phyloP scores from a whole-genome alignment of 768 basidiomycete genomes.

The Russula sp. region DNA sequence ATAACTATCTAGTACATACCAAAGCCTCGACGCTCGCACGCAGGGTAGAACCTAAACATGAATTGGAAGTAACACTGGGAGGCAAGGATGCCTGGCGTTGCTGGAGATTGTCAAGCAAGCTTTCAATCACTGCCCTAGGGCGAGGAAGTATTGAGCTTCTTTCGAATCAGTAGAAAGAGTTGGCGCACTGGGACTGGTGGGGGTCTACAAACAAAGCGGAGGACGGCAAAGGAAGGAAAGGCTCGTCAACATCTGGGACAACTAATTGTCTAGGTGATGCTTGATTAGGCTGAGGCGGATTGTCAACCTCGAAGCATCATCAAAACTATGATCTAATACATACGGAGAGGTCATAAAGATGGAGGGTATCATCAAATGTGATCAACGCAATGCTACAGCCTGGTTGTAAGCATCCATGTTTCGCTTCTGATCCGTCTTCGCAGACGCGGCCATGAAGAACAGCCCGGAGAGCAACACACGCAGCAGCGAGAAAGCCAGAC shows the following conservation, averaged over 20 bases:
- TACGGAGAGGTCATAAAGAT: constrained; percentile 88
- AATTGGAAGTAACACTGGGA: constrained; percentile 32
- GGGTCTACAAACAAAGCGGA: constrained; percentile 74
- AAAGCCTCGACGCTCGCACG: constrained; percentile 64
- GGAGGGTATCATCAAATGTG: constrained; percentile 72
- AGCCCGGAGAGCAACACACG: constrained; percentile 54
- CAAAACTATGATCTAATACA: constrained; percentile 27
- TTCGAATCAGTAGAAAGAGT: background rate
- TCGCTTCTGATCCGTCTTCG: constrained; percentile 35
- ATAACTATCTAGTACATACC: constrained; percentile 34
- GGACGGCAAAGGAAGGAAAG: constrained; percentile 66
- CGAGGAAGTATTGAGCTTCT: constrained; percentile 4
- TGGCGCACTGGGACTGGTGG: constrained; percentile 49
- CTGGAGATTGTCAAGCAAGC: constrained; percentile 59
- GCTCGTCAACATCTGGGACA: constrained; percentile 85
- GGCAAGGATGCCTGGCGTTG: constrained; percentile 46
- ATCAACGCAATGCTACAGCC: constrained; percentile 64
- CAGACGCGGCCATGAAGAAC: constrained; percentile 53
- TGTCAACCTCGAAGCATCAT: background rate
- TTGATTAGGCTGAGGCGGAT: constrained; percentile 26
- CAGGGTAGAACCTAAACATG: constrained; percentile 75
- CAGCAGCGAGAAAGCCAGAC: constrained; percentile 61
- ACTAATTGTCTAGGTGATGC: constrained; percentile 50
- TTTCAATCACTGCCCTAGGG: constrained; percentile 53
- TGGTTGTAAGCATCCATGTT: constrained; percentile 43